Evolutionary conservation across 768 basidiomycete genomes (phyloP).

Genomic region (Amylocystis lapponica): DNA sequence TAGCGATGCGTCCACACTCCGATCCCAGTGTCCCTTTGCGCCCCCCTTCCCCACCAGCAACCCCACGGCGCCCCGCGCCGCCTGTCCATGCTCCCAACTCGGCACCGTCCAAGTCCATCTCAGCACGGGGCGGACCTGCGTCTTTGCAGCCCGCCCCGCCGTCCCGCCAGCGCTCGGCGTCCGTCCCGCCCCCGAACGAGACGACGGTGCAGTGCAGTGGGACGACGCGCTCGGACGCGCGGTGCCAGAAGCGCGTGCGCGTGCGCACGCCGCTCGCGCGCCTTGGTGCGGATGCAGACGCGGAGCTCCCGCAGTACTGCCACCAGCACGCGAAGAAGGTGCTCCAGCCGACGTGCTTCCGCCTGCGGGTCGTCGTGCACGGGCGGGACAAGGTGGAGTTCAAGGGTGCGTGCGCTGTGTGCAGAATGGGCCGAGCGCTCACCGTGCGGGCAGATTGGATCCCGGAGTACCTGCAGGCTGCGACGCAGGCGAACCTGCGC

Average conservation of each 20-base stretch:
- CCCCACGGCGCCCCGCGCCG: conserved; percentile 8
- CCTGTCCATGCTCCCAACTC: conserved; percentile 9
- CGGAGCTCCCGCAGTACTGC: conserved; percentile 46
- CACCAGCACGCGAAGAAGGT: conserved; percentile 58
- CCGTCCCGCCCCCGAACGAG: conserved; percentile 13
- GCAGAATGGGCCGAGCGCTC: too few species aligned
- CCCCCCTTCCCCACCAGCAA: conserved; percentile 4
- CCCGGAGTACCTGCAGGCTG: conserved; percentile 52
- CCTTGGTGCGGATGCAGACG: conserved; percentile 27
- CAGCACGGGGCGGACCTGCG: conserved; percentile 1
- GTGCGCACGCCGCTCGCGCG: conserved; percentile 26
- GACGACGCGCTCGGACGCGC: conserved; percentile 57
- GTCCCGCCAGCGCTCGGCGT: conserved; percentile 10
- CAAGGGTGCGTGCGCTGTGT: too few species aligned
- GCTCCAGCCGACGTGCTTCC: conserved; percentile 49
- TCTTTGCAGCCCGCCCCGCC: conserved; percentile 4
- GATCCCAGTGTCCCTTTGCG: conserved; percentile 13
- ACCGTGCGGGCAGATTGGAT: conserved; percentile 51
- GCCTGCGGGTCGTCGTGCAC: too few species aligned
- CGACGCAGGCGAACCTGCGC: conserved; percentile 54
- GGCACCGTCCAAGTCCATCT: conserved; percentile 6
- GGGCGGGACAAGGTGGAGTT: too few species aligned
- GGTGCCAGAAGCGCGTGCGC: conserved; percentile 50
- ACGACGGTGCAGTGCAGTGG: conserved; percentile 48
- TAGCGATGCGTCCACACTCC: conserved; percentile 29